Conservation (phyloP, 306 rosid species). For the Neltuma alba region DNA sequence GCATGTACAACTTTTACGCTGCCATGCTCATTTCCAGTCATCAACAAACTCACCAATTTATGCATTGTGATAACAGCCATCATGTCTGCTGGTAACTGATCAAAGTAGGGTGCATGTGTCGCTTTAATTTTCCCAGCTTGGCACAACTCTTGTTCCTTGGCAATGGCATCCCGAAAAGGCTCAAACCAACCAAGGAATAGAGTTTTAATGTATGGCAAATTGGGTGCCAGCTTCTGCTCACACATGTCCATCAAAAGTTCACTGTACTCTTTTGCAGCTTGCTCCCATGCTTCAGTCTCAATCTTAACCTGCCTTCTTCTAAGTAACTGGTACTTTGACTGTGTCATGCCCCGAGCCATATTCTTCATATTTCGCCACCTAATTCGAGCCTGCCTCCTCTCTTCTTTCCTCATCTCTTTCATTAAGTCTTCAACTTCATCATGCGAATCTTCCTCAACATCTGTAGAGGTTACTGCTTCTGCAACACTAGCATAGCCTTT, state of each 20-base stretch:
- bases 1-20: slow-evolving; percentile 65
- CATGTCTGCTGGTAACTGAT: slow-evolving; percentile 77
- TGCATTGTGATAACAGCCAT: slow-evolving; percentile 95
- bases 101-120: slow-evolving; percentile 58
- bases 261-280: slow-evolving; percentile 75
- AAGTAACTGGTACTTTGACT: slow-evolving; percentile 47
- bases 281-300: slow-evolving; percentile 91
- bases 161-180: slow-evolving; percentile 73
- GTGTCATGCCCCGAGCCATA: slow-evolving; percentile 45
- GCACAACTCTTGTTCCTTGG: slow-evolving; percentile 66
- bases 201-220: slow-evolving; percentile 85
- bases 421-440: slow-evolving; percentile 56
- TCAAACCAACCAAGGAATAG: slow-evolving; percentile 98
- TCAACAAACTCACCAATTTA: slow-evolving; percentile 81
- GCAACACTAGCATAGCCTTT: slow-evolving; percentile 70
- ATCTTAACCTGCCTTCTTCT: slow-evolving; percentile 77
- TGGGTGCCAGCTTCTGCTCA: slow-evolving; percentile 85
- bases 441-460: slow-evolving; percentile 65
- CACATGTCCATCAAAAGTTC: slow-evolving; percentile 95
- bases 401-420: slow-evolving; percentile 58
- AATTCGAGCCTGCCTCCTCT: slow-evolving; percentile 35
- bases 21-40: slow-evolving; percentile 67
- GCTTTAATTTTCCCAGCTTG: slow-evolving; percentile 49
- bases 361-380: slow-evolving; percentile 36
- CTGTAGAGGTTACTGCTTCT: slow-evolving; percentile 70